Conservation (phyloP, 2,329 filamentous ascomycete genomes). For the Ilyonectria sp. region DNA sequence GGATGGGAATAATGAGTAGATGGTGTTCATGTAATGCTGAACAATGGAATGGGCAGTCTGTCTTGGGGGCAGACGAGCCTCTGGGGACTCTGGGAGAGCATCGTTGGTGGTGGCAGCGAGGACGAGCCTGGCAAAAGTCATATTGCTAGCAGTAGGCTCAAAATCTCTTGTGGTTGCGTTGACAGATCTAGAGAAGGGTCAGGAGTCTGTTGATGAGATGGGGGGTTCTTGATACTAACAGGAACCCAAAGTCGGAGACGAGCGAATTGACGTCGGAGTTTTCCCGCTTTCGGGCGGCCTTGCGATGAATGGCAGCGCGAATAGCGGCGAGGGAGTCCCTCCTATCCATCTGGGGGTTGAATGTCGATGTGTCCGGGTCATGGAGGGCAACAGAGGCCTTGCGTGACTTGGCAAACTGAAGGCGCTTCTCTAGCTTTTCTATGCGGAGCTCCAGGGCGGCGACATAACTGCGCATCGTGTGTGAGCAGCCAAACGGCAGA, state of each 20-base stretch:
- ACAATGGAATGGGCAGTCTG: slow-evolving; percentile 78
- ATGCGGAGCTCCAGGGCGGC: slow-evolving; percentile 93
- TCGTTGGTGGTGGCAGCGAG: slow-evolving; percentile 86
- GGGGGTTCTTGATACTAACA: slow-evolving; percentile 67
- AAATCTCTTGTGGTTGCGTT: slow-evolving; percentile 97
- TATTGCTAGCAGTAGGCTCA: slow-evolving; percentile 87
- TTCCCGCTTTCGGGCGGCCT: slow-evolving; percentile 77
- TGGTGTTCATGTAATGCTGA: slow-evolving; percentile 87
- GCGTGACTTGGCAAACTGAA: slow-evolving; percentile 78
- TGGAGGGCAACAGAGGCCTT: slow-evolving; percentile 79
- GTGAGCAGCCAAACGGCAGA: slow-evolving; percentile 25
- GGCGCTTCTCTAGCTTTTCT: slow-evolving; percentile 86
- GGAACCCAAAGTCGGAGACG: slow-evolving; percentile 92
- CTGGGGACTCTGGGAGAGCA: slow-evolving; percentile 74
- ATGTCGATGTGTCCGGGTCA: slow-evolving; percentile 65
- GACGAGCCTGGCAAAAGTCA: slow-evolving; percentile 93
- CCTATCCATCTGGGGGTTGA: slow-evolving; percentile 63
- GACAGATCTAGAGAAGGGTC: slow-evolving; percentile 76
- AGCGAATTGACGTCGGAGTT: slow-evolving; percentile 91
- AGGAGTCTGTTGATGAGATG: slow-evolving; percentile 11
- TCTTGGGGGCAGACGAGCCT: slow-evolving; percentile 78
- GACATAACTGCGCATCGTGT: slow-evolving; percentile 77
- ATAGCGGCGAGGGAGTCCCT: slow-evolving; percentile 76
- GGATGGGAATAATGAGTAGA: slow-evolving; percentile 85
- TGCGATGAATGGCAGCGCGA: slow-evolving; percentile 74